Conservation (phyloP, 208 protist genomes). For the Wallacemonas sp. region DNA sequence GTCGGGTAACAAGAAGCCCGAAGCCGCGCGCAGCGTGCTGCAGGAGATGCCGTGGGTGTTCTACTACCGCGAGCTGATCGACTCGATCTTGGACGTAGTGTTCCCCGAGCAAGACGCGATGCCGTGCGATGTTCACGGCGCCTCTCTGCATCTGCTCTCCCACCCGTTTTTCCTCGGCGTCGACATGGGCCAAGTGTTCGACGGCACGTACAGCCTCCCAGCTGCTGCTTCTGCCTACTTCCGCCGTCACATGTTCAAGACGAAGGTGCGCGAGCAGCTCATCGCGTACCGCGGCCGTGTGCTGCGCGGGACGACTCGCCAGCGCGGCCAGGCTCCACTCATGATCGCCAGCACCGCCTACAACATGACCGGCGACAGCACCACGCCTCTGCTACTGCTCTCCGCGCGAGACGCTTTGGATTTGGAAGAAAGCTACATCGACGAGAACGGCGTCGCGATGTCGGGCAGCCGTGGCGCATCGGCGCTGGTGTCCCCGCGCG, state of each 20-base stretch:
- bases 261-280: slow-evolving; percentile 41
- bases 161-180: slow-evolving; percentile 69
- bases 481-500: slow-evolving; percentile 19
- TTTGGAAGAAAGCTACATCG: background rate
- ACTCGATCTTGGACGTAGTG: slow-evolving; percentile 54
- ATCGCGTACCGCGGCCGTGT: slow-evolving; percentile 41
- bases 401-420: slow-evolving; percentile 17
- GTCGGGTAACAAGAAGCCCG: slow-evolving; percentile 1
- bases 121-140: slow-evolving; percentile 38
- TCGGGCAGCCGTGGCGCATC: background rate
- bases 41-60: slow-evolving; percentile 62
- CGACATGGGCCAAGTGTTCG: slow-evolving; percentile 53
- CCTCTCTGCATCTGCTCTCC: slow-evolving; percentile 36
- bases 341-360: slow-evolving; percentile 46
- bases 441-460: background rate
- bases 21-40: slow-evolving; percentile 33
- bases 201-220: slow-evolving; percentile 50
- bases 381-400: slow-evolving; percentile 34
- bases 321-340: slow-evolving; percentile 30
- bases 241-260: slow-evolving; percentile 38
- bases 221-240: slow-evolving; percentile 35
- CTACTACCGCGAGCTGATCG: slow-evolving; percentile 59
- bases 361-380: slow-evolving; percentile 25
- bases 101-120: slow-evolving; percentile 16
- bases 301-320: slow-evolving; percentile 23